A percentile compares a stretch with the other conserved stretches of the same genome.
Evolutionary conservation across 2,329 filamentous ascomycete genomes (phyloP).

Genomic region (Paecilomyces formosus): DNA sequence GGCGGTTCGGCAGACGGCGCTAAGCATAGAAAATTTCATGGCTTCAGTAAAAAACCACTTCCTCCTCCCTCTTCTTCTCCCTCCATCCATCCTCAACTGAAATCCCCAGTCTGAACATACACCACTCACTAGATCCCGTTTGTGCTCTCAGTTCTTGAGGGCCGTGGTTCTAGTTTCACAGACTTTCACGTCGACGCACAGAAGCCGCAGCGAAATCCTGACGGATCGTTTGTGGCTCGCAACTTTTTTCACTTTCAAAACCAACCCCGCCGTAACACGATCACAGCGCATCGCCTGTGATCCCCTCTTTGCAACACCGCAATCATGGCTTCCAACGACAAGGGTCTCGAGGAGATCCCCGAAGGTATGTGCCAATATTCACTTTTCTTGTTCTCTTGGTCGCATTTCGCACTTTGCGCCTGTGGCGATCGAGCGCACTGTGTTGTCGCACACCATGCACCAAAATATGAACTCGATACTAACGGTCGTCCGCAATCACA

Average conservation of each 20-base stretch:
- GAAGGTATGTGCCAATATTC: conserved; percentile 61
- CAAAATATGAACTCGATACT: neutral
- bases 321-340: conserved; percentile 93
- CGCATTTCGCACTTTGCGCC: conserved; percentile 3
- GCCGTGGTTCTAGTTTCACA: conserved; percentile 26
- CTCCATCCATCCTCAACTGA: conserved; percentile 12
- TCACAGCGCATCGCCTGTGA: conserved; percentile 74
- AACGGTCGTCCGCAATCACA: conserved; percentile 31
- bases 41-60: conserved; percentile 10
- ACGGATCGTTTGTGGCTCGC: conserved; percentile 27
- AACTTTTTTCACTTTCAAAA: conserved; percentile 7
- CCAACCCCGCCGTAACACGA: conserved; percentile 40
- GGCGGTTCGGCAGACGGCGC: conserved; percentile 16
- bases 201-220: conserved; percentile 19
- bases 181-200: conserved; percentile 10
- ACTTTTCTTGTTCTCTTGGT: conserved; percentile 2
- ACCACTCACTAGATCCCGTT: conserved; percentile 21
- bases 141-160: conserved; percentile 24
- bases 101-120: conserved; percentile 10
- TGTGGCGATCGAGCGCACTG: neutral
- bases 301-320: conserved; percentile 49
- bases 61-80: conserved; percentile 11
- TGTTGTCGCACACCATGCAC: neutral
- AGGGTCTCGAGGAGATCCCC: conserved; percentile 96
- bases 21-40: conserved; percentile 19